Percentiles rank a stretch among this genome's conserved stretches.
These are phyloP conservation scores for Rhizoclosmatium sp. DNA, from an alignment of 192 early-diverging fungal genomes.

Conservation along the genomic window DNA sequence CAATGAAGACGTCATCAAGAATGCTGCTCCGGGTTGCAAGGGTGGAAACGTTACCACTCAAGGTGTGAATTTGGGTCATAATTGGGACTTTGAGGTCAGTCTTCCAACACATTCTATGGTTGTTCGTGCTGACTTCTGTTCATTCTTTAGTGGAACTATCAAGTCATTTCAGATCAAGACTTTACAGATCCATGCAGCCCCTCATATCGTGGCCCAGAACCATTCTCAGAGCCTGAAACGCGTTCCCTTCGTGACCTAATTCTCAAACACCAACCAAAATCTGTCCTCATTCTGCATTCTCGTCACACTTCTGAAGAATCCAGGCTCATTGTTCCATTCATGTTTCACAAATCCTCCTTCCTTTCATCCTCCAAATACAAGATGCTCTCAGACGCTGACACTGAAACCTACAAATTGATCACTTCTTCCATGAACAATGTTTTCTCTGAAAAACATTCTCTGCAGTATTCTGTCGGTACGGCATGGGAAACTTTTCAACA, in stretches of 20 bases:
- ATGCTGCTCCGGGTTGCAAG: slow-evolving; percentile 18
- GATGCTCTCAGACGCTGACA: slow-evolving; percentile 30
- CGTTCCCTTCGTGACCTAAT: slow-evolving; percentile 36
- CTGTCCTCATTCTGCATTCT: slow-evolving; percentile 35
- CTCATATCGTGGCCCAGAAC: slow-evolving; percentile 31
- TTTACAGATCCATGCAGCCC: slow-evolving; percentile 34
- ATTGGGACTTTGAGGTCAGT: slow-evolving; percentile 41
- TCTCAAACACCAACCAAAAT: slow-evolving; percentile 13
- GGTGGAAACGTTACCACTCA: background rate
- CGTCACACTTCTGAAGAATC: slow-evolving; percentile 24
- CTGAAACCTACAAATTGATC: slow-evolving; percentile 16
- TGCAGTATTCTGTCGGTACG: slow-evolving; percentile 26
- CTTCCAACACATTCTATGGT: background rate
- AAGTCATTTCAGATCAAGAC: slow-evolving; percentile 17
- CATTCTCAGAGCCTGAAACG: slow-evolving; percentile 43
- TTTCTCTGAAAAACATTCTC: background rate
- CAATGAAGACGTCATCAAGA: slow-evolving; percentile 32
- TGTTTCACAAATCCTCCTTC: slow-evolving; percentile 42
- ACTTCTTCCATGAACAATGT: slow-evolving; percentile 28
- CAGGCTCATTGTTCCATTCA: slow-evolving; percentile 37
- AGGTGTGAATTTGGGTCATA: slow-evolving; percentile 42
- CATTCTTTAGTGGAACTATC: slow-evolving; percentile 31
- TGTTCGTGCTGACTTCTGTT: too few species aligned
- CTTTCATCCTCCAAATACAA: slow-evolving; percentile 5
- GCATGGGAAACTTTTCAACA: slow-evolving; percentile 29